These are phyloP conservation scores for Calonectria leucothoes DNA, from an alignment of 2,329 filamentous ascomycete species.

Conservation along the genomic window DNA sequence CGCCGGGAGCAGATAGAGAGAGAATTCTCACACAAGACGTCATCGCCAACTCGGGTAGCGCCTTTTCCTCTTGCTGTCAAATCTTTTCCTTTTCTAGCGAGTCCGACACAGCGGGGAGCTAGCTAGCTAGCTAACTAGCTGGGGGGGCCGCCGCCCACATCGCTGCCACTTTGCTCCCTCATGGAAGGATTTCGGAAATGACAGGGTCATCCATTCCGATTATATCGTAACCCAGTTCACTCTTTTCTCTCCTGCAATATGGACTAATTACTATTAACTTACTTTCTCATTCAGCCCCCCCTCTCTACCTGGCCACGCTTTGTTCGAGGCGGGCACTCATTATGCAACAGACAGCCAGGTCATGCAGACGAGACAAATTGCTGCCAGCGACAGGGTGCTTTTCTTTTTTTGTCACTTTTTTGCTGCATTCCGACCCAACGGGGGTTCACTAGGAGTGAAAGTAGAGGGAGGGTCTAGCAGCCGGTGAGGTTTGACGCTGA, in stretches of 20 bases:
- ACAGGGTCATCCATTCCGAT: conserved; percentile 37
- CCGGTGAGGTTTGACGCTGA: not conserved
- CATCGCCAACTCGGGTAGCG: not conserved
- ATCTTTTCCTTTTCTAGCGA: not conserved
- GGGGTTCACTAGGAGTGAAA: not conserved
- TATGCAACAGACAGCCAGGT: conserved; percentile 13
- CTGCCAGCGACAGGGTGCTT: not conserved
- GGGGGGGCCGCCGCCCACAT: not conserved
- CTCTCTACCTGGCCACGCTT: not conserved
- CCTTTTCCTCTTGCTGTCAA: not conserved
- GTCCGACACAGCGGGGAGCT: not conserved
- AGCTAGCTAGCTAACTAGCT: not conserved
- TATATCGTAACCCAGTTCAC: conserved; percentile 30
- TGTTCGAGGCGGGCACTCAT: not conserved
- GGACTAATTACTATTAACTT: not conserved
- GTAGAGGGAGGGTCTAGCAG: not conserved
- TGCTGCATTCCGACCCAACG: not conserved
- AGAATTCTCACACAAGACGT: not conserved
- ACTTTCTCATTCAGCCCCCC: not conserved
- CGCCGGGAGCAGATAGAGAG: not conserved
- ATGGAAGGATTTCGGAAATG: conserved; percentile 34
- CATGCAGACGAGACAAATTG: not conserved
- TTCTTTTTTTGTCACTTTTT: not conserved
- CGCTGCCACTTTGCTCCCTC: not conserved
- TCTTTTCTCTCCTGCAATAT: not conserved